Percentiles rank a stretch among this genome's conserved stretches.
Evolutionary conservation across 78 protist species (phyloP).

Genomic region (Cavenderia fasciculata): DNA sequence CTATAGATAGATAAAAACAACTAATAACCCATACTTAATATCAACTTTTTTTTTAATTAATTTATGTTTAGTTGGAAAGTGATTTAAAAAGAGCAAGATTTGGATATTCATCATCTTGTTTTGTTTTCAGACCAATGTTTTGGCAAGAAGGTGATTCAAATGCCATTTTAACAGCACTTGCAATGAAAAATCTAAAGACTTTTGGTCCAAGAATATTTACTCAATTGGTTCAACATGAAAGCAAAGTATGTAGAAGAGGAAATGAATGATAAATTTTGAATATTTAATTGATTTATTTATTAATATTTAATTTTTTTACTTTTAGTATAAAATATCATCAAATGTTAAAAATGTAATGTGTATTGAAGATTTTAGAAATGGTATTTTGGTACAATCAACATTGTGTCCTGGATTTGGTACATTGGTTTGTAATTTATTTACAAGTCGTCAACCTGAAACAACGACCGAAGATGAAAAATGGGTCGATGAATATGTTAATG

Average conservation of each 20-base stretch:
- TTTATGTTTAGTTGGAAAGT: background rate
- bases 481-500: constrained; percentile 70
- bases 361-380: constrained; percentile 76
- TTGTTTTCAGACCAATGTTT: constrained; percentile 63
- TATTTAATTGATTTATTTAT: too few species aligned
- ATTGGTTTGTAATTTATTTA: constrained; percentile 61
- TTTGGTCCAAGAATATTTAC: constrained; percentile 37
- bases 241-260: background rate
- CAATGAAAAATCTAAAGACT: constrained; percentile 48
- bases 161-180: constrained; percentile 47
- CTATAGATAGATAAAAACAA: too few species aligned
- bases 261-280: too few species aligned
- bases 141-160: constrained; percentile 70
- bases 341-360: constrained; percentile 60
- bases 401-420: constrained; percentile 74
- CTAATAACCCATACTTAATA: background rate
- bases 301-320: too few species aligned
- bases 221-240: constrained; percentile 60
- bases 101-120: constrained; percentile 31
- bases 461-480: constrained; percentile 52
- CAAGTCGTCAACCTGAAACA: constrained; percentile 60
- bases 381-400: constrained; percentile 65
- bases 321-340: constrained; percentile 51
- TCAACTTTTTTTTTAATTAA: background rate
- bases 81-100: constrained; percentile 57